Evolutionary conservation across 495 filamentous ascomycete genomes (phyloP).

Genomic region (Cercophora scortea): DNA sequence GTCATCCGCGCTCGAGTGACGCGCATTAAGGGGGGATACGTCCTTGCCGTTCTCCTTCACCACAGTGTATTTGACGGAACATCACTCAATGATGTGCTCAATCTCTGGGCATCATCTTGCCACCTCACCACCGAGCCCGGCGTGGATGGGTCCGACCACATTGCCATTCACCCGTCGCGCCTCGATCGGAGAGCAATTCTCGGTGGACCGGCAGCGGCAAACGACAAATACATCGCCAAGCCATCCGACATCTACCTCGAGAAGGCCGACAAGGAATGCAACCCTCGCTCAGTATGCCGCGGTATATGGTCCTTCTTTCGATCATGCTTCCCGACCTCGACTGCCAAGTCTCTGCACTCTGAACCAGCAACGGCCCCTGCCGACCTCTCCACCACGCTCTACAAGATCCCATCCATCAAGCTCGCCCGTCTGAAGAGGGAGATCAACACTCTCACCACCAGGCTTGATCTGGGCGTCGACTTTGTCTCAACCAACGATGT

Average conservation of each 20-base stretch:
- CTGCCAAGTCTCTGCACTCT: neutral
- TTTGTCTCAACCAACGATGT: neutral
- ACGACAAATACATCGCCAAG: neutral
- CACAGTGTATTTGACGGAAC: neutral
- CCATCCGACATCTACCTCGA: neutral
- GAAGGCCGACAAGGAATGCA: no score
- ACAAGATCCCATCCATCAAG: neutral
- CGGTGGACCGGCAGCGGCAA: neutral
- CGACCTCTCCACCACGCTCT: neutral
- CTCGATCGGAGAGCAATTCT: neutral
- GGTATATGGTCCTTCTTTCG: neutral
- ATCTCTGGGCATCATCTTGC: neutral
- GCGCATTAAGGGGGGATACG: neutral
- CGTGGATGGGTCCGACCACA: neutral
- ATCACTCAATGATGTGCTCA: neutral
- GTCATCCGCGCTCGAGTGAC: neutral
- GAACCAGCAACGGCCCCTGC: neutral
- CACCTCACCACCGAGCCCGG: neutral
- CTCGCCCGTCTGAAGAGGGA: neutral
- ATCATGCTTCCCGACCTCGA: neutral
- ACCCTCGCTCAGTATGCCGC: no score
- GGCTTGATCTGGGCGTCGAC: neutral
- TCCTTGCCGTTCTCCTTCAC: neutral
- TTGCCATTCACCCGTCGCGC: neutral
- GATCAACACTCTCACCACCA: neutral